Percentiles rank a stretch among this genome's conserved stretches.
phyloP scores from a whole-genome alignment of 2,329 filamentous ascomycete species.

The Botrytis deweyae region DNA sequence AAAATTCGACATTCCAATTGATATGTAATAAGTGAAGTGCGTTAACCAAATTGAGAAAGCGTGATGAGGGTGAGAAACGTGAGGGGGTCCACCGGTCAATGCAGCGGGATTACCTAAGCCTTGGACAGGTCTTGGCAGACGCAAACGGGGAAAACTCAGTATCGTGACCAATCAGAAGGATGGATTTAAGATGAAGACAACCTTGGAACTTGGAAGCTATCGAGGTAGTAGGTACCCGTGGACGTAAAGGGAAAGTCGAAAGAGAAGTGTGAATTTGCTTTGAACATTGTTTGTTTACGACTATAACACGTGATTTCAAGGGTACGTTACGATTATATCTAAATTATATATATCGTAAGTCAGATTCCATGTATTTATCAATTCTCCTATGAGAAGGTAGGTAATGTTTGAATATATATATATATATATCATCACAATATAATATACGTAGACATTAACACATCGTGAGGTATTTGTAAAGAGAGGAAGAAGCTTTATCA shows the following conservation, averaged over 20 bases:
- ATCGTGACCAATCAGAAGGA: neutral
- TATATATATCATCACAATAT: too few species aligned
- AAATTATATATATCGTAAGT: too few species aligned
- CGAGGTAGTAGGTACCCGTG: too few species aligned
- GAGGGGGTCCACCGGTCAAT: neutral
- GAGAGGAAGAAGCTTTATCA: neutral
- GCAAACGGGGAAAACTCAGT: neutral
- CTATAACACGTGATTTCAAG: too few species aligned
- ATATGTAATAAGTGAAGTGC: too few species aligned
- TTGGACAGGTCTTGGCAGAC: neutral
- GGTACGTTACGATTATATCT: neutral
- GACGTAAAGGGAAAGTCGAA: neutral
- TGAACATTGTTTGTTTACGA: too few species aligned
- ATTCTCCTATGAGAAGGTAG: too few species aligned
- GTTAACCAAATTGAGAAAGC: conserved; percentile 4
- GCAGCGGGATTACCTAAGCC: conserved; percentile 1
- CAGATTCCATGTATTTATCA: too few species aligned
- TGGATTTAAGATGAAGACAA: neutral
- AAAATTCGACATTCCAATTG: conserved; percentile 1
- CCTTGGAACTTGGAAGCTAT: too few species aligned
- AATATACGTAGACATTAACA: too few species aligned
- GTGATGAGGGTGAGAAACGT: neutral
- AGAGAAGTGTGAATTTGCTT: too few species aligned
- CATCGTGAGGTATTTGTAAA: neutral
- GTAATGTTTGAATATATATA: too few species aligned